Conservation (phyloP, 805 yeast genomes). For the Zygosaccharomyces bisporus region DNA sequence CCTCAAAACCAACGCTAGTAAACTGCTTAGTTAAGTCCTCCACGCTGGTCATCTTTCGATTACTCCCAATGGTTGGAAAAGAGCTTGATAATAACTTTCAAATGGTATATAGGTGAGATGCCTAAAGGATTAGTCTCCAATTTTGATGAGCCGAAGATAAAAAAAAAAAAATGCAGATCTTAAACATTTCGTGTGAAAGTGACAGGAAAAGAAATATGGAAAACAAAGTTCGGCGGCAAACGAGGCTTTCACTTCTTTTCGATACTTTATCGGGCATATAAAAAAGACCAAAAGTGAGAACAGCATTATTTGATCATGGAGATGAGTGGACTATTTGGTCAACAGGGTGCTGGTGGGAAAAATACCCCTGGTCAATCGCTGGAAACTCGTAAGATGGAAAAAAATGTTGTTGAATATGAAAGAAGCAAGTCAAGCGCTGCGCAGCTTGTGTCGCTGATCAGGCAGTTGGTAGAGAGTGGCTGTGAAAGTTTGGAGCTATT, state of each 20-base stretch:
- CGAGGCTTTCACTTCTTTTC: background rate
- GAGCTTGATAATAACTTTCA: background rate
- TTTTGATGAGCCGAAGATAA: background rate
- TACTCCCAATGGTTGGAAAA: background rate
- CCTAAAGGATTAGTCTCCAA: background rate
- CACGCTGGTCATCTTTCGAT: slow-evolving; percentile 27
- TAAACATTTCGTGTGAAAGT: background rate
- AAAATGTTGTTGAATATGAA: background rate
- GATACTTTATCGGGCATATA: background rate
- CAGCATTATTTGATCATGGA: too few species aligned
- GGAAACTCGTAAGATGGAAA: background rate
- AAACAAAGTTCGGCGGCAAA: slow-evolving; percentile 14
- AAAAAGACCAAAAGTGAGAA: too few species aligned
- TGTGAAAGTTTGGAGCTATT: slow-evolving; percentile 5
- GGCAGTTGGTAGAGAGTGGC: background rate
- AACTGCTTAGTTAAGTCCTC: slow-evolving; percentile 38
- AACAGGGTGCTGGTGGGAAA: background rate
- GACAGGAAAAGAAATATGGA: background rate
- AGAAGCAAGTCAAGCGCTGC: slow-evolving; percentile 6
- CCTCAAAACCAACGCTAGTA: slow-evolving; percentile 59
- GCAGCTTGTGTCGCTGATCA: slow-evolving; percentile 5
- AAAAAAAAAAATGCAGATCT: slow-evolving; percentile 5
- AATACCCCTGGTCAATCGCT: slow-evolving; percentile 7
- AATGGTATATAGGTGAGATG: too few species aligned
- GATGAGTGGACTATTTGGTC: too few species aligned